These are phyloP conservation scores for Lactifluus subvellereus DNA, from an alignment of 768 basidiomycete species.

Conservation along the genomic window DNA sequence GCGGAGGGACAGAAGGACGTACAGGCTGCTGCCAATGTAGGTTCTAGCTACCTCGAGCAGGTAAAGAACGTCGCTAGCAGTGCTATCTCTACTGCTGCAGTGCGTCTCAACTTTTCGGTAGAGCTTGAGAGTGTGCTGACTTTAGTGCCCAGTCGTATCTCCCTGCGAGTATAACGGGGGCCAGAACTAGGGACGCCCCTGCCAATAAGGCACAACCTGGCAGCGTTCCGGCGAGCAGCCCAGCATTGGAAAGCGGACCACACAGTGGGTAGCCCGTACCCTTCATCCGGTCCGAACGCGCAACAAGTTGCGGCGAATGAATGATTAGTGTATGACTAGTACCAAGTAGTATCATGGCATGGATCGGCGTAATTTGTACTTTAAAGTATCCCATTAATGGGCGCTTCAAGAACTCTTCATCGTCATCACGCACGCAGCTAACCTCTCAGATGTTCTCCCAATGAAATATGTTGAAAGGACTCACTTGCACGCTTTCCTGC, in stretches of 20 bases:
- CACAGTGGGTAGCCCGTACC: conserved; percentile 1
- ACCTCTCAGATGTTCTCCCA: neutral
- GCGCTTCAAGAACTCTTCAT: neutral
- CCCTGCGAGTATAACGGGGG: conserved; percentile 23
- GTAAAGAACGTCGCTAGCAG: conserved; percentile 44
- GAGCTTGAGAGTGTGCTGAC: neutral
- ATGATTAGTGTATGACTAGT: conserved; percentile 3
- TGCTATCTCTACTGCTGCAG: conserved; percentile 44
- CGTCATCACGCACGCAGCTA: neutral
- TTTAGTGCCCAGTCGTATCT: conserved; percentile 17
- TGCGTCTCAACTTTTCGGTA: conserved; percentile 20
- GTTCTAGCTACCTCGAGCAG: conserved; percentile 48
- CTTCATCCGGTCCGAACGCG: neutral
- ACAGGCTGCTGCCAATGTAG: conserved; percentile 40
- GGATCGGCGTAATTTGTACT: neutral
- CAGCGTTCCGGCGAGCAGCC: neutral
- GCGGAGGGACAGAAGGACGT: conserved; percentile 50
- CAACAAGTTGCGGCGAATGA: conserved; percentile 5
- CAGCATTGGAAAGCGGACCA: conserved; percentile 2
- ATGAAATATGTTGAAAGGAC: neutral
- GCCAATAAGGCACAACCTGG: conserved; percentile 11
- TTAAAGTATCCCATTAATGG: neutral
- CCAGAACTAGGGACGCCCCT: conserved; percentile 14
- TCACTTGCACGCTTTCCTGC: neutral
- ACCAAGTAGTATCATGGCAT: neutral